Percentiles rank a stretch among this genome's conserved stretches.
These are phyloP conservation scores for Apiospora hydei DNA, from an alignment of 2,329 filamentous ascomycete species.

Conservation along the genomic window DNA sequence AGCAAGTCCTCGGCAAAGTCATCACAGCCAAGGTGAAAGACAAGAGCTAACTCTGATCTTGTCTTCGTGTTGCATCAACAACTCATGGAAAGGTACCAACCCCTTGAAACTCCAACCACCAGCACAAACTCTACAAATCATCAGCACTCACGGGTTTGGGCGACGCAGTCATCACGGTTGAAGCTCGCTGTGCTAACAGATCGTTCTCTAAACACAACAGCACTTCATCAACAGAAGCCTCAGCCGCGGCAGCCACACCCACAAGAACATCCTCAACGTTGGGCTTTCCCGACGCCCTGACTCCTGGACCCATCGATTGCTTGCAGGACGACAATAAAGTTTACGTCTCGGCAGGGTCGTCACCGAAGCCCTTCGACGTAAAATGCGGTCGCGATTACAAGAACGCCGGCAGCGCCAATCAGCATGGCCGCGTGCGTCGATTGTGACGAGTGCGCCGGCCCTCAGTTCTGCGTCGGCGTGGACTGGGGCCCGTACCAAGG, in stretches of 20 bases:
- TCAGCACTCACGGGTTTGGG: too few species aligned
- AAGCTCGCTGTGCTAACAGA: too few species aligned
- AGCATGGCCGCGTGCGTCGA: constrained; percentile 34
- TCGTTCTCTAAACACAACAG: too few species aligned
- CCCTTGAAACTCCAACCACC: too few species aligned
- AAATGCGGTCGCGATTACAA: constrained; percentile 36
- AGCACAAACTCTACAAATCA: too few species aligned
- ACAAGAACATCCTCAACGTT: constrained; percentile 29
- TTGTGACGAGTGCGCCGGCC: constrained; percentile 32
- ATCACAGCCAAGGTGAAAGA: not conserved
- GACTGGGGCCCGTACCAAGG: constrained; percentile 32
- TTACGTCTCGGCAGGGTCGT: constrained; percentile 28
- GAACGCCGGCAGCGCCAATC: constrained; percentile 28
- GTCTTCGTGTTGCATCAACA: not conserved
- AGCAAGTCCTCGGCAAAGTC: constrained; percentile 7
- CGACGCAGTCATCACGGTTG: not conserved
- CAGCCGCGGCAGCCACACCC: not conserved
- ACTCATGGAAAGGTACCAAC: not conserved
- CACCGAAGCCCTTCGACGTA: constrained; percentile 32
- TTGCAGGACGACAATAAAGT: constrained; percentile 35
- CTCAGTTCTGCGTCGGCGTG: constrained; percentile 32
- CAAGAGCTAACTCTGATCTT: not conserved
- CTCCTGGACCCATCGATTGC: constrained; percentile 28
- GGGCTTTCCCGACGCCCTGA: constrained; percentile 32
- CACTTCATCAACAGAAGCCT: too few species aligned